Evolutionary conservation across 139 green algal genomes (phyloP).

Genomic region (Diplosphaera chodatii): DNA sequence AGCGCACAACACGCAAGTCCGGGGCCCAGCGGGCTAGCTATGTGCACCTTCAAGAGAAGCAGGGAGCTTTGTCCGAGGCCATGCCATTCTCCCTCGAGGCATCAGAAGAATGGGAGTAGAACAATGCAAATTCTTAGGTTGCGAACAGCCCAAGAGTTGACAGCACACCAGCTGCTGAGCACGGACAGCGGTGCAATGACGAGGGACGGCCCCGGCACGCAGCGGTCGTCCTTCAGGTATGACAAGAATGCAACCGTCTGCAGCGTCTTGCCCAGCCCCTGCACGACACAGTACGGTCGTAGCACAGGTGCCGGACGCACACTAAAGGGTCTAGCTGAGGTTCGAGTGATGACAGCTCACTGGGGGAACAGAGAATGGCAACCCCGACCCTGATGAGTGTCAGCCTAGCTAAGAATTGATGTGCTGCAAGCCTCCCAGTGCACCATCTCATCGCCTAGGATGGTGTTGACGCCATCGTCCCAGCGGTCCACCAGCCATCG

Average conservation of each 20-base stretch:
- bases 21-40: conserved; percentile 44
- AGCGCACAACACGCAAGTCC: conserved; percentile 43
- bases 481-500: conserved; percentile 43
- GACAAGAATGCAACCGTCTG: conserved; percentile 38
- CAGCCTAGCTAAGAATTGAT: too few relatives aligned
- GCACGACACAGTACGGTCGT: not conserved
- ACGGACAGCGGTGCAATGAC: conserved; percentile 41
- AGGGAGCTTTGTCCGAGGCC: too few relatives aligned
- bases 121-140: too few relatives aligned
- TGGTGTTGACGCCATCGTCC: conserved; percentile 46
- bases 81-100: too few relatives aligned
- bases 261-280: conserved; percentile 61
- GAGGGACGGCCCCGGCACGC: conserved; percentile 27
- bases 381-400: too few relatives aligned
- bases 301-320: not conserved
- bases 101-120: too few relatives aligned
- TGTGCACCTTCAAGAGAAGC: too few relatives aligned
- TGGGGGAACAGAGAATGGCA: too few relatives aligned
- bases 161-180: conserved; percentile 25
- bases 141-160: too few relatives aligned
- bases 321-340: too few relatives aligned
- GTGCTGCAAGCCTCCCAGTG: too few relatives aligned
- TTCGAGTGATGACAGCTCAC: too few relatives aligned
- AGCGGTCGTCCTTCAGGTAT: conserved; percentile 26
- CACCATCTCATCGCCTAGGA: conserved; percentile 43